phyloP scores from a whole-genome alignment of 2,329 filamentous ascomycete genomes.

The Venturia nashicola region DNA sequence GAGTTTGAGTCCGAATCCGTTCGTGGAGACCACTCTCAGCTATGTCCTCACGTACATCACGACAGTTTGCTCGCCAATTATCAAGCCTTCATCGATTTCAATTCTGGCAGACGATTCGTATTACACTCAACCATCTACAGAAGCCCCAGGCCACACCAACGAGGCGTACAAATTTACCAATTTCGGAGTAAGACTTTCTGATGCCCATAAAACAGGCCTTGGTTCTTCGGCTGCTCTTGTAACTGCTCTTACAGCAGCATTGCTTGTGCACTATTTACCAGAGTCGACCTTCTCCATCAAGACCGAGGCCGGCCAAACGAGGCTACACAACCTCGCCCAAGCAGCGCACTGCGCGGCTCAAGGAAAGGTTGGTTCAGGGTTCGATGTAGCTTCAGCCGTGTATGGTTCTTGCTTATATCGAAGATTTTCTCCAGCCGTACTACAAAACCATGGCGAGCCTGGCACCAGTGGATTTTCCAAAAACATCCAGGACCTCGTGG shows the following conservation, averaged over 20 bases:
- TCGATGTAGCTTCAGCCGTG: conserved; percentile 87
- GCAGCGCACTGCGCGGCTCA: conserved; percentile 90
- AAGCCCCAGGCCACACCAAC: conserved; percentile 16
- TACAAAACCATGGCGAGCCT: conserved; percentile 54
- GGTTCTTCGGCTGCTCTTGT: conserved; percentile 92
- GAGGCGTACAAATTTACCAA: conserved; percentile 52
- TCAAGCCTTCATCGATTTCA: conserved; percentile 61
- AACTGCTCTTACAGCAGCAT: conserved; percentile 67
- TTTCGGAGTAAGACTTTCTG: conserved; percentile 62
- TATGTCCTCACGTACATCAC: conserved; percentile 78
- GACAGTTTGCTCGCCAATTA: conserved; percentile 35
- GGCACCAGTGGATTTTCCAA: conserved; percentile 54
- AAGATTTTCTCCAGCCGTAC: conserved; percentile 74
- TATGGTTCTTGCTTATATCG: conserved; percentile 86
- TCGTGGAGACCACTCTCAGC: conserved; percentile 81
- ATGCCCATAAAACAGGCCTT: conserved; percentile 89
- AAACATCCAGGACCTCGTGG: conserved; percentile 52
- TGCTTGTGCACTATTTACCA: conserved; percentile 66
- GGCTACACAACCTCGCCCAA: conserved; percentile 86
- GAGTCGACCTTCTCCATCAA: conserved; percentile 40
- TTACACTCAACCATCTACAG: conserved; percentile 58
- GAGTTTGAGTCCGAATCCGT: conserved; percentile 56
- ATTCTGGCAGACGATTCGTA: conserved; percentile 95
- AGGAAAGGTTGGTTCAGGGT: conserved; percentile 91
- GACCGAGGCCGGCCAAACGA: conserved; percentile 40